Evolutionary conservation across 495 filamentous ascomycete genomes (phyloP).

Genomic region (Coniosporium apollinis): DNA sequence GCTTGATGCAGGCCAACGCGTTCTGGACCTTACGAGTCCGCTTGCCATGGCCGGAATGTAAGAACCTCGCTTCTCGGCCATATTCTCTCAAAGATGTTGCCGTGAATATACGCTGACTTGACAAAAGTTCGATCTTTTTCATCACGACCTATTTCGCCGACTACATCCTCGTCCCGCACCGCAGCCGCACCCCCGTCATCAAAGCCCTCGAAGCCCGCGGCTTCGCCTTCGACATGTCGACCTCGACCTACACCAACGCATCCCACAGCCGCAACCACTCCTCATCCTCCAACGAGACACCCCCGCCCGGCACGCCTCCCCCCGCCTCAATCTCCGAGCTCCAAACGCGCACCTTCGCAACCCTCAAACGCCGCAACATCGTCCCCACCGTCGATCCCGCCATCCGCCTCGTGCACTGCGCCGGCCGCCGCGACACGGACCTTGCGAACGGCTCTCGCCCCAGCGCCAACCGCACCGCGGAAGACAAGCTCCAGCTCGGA

Average conservation of each 20-base stretch:
- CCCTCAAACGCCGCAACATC: constrained; percentile 56
- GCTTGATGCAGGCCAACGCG: constrained; percentile 82
- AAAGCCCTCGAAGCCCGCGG: constrained; percentile 60
- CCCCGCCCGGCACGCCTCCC: constrained; percentile 53
- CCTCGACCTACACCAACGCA: constrained; percentile 30
- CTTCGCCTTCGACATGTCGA: constrained; percentile 64
- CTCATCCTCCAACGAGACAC: constrained; percentile 28
- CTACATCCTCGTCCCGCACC: constrained; percentile 80
- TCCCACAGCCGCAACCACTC: constrained; percentile 32
- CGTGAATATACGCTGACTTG: not conserved
- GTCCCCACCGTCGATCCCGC: constrained; percentile 48
- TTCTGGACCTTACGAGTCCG: constrained; percentile 80
- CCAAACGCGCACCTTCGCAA: constrained; percentile 63
- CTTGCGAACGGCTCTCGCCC: constrained; percentile 15
- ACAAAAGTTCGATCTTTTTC: constrained; percentile 68
- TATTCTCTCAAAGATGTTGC: constrained; percentile 1
- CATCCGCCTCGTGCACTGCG: constrained; percentile 70
- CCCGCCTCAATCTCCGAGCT: constrained; percentile 62
- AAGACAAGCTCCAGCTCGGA: constrained; percentile 47
- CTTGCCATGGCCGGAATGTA: constrained; percentile 83
- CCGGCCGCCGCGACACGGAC: constrained; percentile 37
- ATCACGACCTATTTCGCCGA: constrained; percentile 97
- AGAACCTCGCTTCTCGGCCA: constrained; percentile 14
- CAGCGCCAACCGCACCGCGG: constrained; percentile 16
- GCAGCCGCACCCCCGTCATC: constrained; percentile 54